Evolutionary conservation across 2,329 filamentous ascomycete species (phyloP), one percentile per base, ranked within the genome.

Genomic region (Hirsutella minnesotensis): DNA sequence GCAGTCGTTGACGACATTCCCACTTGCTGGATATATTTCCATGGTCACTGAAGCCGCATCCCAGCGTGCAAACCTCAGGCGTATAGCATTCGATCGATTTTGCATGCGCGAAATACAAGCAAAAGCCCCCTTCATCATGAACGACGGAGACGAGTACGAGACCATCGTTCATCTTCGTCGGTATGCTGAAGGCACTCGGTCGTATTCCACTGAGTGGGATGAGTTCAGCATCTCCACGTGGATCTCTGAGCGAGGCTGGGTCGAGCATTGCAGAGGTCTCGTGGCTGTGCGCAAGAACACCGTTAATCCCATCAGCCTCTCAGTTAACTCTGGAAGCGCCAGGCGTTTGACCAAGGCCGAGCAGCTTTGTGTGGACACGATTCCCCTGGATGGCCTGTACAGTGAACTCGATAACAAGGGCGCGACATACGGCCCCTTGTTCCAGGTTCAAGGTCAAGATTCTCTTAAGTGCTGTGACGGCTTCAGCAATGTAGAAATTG

Each of bases 191-290:
- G 56, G 56, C 3, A 55, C 56, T 1, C 47, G 51, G 1, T 52
- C 52, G 0, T 54, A 59, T 15, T 68, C 67, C 0, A 67, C 69
- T 27, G 53, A 58, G 3, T 77, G 73, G 72, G 65, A 73, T 39
- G 72, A 75, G 51, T 79, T 80, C 56, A 58, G 64, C 2, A 71
- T 80, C 21, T 72, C 66, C 38, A 76, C 75, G 0, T 76, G 67
- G 66, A 66, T 66, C 0, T 62, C 64, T 13, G 63, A 57, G 12
- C 63, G 70, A 34, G 69, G 70, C 10, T 80, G 76, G 76, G 68
- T 68, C 0, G 72, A 79, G 50, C 70, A 81, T 51, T 79, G 75
- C 53, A 63, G 67, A 40, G 73, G 73, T n/a, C 58, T 73, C 3
- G 61, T 78, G 9, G 57, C 63, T 5, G 62, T 70, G 19, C 50